A percentile compares a stretch with the other conserved stretches of the same genome.
phyloP scores from a whole-genome alignment of 164 flowering plant genomes.

The Buxus sempervirens region DNA sequence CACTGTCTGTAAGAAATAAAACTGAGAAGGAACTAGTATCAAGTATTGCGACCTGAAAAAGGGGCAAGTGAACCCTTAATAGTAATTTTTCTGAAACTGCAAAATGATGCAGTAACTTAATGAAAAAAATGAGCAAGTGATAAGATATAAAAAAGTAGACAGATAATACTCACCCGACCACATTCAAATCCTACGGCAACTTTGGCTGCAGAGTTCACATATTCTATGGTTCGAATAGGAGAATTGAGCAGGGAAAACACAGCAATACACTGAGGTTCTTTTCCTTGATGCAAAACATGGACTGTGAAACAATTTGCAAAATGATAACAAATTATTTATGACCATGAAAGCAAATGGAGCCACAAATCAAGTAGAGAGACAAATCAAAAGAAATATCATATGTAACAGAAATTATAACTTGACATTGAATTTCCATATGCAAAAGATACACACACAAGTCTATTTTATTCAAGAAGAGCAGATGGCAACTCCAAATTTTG shows the following conservation, averaged over 20 bases:
- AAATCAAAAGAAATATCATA: background rate
- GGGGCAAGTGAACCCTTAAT: background rate
- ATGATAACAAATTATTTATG: background rate
- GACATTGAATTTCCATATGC: background rate
- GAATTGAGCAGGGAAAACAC: constrained; percentile 56
- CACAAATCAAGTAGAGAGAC: background rate
- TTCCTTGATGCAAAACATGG: constrained; percentile 31
- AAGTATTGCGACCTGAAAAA: constrained; percentile 67
- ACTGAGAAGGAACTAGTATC: constrained; percentile 49
- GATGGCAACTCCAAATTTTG: background rate
- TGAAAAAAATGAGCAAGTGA: background rate
- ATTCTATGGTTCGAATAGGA: constrained; percentile 48
- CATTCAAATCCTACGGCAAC: constrained; percentile 75
- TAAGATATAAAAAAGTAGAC: constrained; percentile 2
- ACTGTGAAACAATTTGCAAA: constrained; percentile 37
- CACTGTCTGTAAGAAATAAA: constrained; percentile 41
- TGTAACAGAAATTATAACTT: background rate
- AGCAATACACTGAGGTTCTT: constrained; percentile 46
- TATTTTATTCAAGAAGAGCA: background rate
- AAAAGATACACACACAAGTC: background rate
- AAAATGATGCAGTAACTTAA: constrained; percentile 26
- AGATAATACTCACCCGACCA: constrained; percentile 57
- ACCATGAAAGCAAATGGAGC: background rate
- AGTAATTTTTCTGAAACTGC: constrained; percentile 22
- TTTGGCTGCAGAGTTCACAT: constrained; percentile 46